These are phyloP conservation scores for Acacia confusa DNA, from an alignment of 306 rosid genomes.

Conservation along the genomic window DNA sequence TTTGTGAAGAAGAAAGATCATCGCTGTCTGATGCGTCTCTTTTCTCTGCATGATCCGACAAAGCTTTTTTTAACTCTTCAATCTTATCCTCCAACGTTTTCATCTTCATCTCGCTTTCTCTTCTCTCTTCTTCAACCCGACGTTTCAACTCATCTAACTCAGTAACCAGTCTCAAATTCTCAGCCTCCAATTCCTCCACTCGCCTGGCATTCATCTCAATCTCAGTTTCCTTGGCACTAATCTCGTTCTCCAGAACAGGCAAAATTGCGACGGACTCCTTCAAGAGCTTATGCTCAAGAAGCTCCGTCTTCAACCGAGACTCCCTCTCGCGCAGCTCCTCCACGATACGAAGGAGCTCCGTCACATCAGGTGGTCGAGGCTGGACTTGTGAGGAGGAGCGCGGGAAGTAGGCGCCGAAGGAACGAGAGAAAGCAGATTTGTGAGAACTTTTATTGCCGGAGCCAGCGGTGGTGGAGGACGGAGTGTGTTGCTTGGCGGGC, in stretches of 20 bases:
- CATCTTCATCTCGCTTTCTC: slow-evolving; percentile 40
- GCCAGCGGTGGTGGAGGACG: slow-evolving; percentile 56
- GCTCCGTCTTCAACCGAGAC: slow-evolving; percentile 84
- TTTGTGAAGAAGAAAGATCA: slow-evolving; percentile 68
- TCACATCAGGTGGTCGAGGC: slow-evolving; percentile 87
- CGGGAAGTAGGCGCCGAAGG: slow-evolving; percentile 86
- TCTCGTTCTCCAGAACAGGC: slow-evolving; percentile 75
- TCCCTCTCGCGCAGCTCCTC: slow-evolving; percentile 96
- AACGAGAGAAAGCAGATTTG: slow-evolving; percentile 79
- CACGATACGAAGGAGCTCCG: slow-evolving; percentile 78
- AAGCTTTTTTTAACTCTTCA: slow-evolving; percentile 60
- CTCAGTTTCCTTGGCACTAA: slow-evolving; percentile 53
- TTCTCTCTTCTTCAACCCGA: slow-evolving; percentile 47
- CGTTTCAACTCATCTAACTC: slow-evolving; percentile 47
- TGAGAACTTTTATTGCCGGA: slow-evolving; percentile 55
- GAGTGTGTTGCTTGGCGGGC: slow-evolving; percentile 38
- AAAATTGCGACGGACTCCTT: slow-evolving; percentile 79
- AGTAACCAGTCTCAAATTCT: slow-evolving; percentile 48
- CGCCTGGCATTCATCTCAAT: slow-evolving; percentile 47
- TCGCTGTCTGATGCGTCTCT: slow-evolving; percentile 39
- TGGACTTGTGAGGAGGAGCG: slow-evolving; percentile 97
- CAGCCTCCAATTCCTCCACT: slow-evolving; percentile 48
- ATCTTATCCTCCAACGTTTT: slow-evolving; percentile 67
- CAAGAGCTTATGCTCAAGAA: slow-evolving; percentile 77
- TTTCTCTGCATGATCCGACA: slow-evolving; percentile 32